Evolutionary conservation across 192 early-diverging fungal genomes (phyloP), one percentile per base, ranked within the genome.

Genomic region (Rhizoclosmatium sp.): DNA sequence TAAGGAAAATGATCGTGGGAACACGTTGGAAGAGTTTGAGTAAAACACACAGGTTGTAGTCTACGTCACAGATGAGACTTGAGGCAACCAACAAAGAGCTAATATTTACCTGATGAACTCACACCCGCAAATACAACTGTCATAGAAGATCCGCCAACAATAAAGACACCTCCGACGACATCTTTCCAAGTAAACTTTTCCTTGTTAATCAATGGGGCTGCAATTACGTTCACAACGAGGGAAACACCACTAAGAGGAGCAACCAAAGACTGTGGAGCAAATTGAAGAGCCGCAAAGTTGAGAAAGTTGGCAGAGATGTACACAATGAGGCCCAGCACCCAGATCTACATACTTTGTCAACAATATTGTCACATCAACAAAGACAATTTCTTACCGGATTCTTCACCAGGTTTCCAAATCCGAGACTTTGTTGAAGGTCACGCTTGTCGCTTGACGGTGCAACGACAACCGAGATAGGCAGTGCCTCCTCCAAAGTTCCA

Each of bases 191-290:
- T 85, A 56, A 93, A 89, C 44, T 84, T 84, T 69, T 95, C 93
- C 74, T 90, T 86, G 84, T 95, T 93, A 59, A 95, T 83, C 9
- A 92, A 70, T 2, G 94, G 94, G 4, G 94, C 94, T 19, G 93
- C 82, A 60, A 95, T 90, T 47, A 94, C 91, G 68, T 95, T 95
- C 2, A 92, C 88, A 14, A 95, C 93, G n/a, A 95, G 85, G 0
- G 94, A 91, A 12, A 94, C 88, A 16, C 91, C 92, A 7, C 93
- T 92, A n/a, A 95, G 84, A 1, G 94, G 92, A 0, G 92, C 94
- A 7, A 93, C 88, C 46, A 95, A 79, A 4, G 94, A 95, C 82
- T 95, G 94, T 0, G 94, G 90, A 12, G 94, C 94, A 82, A 93
- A 95, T 69, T 93, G 90, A 60, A 95, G 76, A 0, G 93, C 93